Percentiles rank a stretch among this genome's conserved stretches.
phyloP scores from a whole-genome alignment of 257 asterid genomes.

The Scutellaria barbata region DNA sequence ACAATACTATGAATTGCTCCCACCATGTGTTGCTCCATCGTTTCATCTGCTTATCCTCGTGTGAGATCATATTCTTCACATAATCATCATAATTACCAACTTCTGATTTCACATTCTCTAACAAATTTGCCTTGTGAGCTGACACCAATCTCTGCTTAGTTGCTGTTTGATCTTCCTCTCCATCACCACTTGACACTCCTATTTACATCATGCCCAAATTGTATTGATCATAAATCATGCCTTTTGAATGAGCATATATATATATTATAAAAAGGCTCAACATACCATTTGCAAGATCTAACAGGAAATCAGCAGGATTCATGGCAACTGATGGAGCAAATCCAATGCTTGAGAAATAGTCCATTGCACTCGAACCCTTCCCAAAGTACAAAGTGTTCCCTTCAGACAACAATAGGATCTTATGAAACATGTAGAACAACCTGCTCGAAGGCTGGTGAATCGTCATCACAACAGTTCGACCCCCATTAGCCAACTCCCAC shows the following conservation, averaged over 20 bases:
- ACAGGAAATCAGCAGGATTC: slow-evolving; percentile 85
- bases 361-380: slow-evolving; percentile 52
- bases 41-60: slow-evolving; percentile 36
- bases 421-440: slow-evolving; percentile 71
- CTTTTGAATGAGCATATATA: background rate
- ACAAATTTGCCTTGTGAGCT: slow-evolving; percentile 45
- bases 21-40: slow-evolving; percentile 75
- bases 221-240: no score
- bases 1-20: slow-evolving; percentile 59
- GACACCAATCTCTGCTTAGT: slow-evolving; percentile 50
- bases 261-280: no score
- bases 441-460: slow-evolving; percentile 87
- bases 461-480: slow-evolving; percentile 71
- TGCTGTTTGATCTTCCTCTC: slow-evolving; percentile 41
- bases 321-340: slow-evolving; percentile 57
- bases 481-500: slow-evolving; percentile 61
- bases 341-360: slow-evolving; percentile 57
- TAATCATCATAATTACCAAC: background rate
- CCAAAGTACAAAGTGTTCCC: slow-evolving; percentile 72
- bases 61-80: background rate
- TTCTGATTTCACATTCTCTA: slow-evolving; percentile 42
- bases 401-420: slow-evolving; percentile 65
- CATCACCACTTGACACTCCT: slow-evolving; percentile 41
- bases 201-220: background rate
- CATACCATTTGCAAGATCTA: slow-evolving; percentile 83